Evolutionary conservation across 441 rosid genomes (phyloP).

Genomic region (Heliophila coronopifolia): DNA sequence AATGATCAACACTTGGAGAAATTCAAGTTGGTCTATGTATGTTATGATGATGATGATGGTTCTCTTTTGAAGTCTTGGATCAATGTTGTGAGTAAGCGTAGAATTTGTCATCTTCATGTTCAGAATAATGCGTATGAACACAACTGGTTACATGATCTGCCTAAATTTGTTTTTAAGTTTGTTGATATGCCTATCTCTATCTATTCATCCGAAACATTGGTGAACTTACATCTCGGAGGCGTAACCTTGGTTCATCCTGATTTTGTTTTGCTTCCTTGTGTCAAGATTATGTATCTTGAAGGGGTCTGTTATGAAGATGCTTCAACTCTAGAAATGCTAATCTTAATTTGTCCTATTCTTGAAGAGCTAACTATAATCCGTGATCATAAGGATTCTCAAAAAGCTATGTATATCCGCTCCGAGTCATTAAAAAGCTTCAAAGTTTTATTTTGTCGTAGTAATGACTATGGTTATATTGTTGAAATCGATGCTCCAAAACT

Average conservation of each 20-base stretch:
- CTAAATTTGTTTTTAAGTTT: too few species aligned
- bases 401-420: slow-evolving; percentile 11
- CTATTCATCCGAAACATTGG: not conserved
- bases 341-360: slow-evolving; percentile 9
- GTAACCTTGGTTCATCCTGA: not conserved
- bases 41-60: too few species aligned
- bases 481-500: slow-evolving; percentile 10
- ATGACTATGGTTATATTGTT: not conserved
- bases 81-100: too few species aligned
- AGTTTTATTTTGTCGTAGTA: not conserved
- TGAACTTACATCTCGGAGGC: not conserved
- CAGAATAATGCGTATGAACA: too few species aligned
- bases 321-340: slow-evolving; percentile 5
- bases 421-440: slow-evolving; percentile 1
- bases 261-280: slow-evolving; percentile 11
- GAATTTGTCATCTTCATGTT: too few species aligned
- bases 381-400: not conserved
- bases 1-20: not conserved
- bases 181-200: too few species aligned
- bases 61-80: too few species aligned
- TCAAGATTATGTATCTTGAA: not conserved
- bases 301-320: not conserved
- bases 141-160: too few species aligned
- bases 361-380: slow-evolving; percentile 12
- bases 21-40: slow-evolving; percentile 5